Evolutionary conservation across 2,329 filamentous ascomycete species (phyloP), one percentile per base, ranked within the genome.

Genomic region (Scleromitrula shiraiana): DNA sequence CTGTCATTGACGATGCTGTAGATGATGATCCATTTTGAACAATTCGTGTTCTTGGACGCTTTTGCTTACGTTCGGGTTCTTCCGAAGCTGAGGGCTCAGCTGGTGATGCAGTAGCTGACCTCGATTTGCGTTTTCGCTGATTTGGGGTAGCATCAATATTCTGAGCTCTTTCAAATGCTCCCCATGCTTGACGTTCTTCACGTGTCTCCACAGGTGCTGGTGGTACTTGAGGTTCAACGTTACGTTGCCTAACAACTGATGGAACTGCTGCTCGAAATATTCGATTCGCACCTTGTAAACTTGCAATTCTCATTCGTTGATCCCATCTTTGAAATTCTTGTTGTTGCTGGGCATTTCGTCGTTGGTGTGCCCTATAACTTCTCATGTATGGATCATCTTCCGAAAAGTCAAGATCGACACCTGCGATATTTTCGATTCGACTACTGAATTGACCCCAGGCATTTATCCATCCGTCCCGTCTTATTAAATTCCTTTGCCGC

Each of bases 151-250:
- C 73, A 54, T 85, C 76, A 15, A 78, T 75, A 52, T 90, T 83
- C 54, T 88, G 78, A 36, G 87, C 89, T 64, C 83, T 86, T 57
- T 96, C 90, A 53, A 97, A 83, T 17, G 86, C 88, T 53, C 89
- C 88, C 93, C 91, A 96, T 4, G 91, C 88, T 50, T 82, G 76
- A 46, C 84, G 75, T 65, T 95, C 89, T 57, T 95, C 89, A 35
- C 82, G 41, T 70, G 7, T 50, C 14, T 84, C 86, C 30, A 80
- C 78, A 35, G 80, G 76, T 27, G 77, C 76, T 14, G 67, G 69
- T 58, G 60, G 63, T 30, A 35, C n/a, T 22, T 27, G 37, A 49
- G 51, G 62, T 68, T 60, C 57, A 22, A 30, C 9, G 22, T 29
- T 40, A 49, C 52, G 62, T 68, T 60, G 56, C 75, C 70, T 50